Evolutionary conservation across 2,329 filamentous ascomycete species (phyloP).

Genomic region (Aspergillus sp.): DNA sequence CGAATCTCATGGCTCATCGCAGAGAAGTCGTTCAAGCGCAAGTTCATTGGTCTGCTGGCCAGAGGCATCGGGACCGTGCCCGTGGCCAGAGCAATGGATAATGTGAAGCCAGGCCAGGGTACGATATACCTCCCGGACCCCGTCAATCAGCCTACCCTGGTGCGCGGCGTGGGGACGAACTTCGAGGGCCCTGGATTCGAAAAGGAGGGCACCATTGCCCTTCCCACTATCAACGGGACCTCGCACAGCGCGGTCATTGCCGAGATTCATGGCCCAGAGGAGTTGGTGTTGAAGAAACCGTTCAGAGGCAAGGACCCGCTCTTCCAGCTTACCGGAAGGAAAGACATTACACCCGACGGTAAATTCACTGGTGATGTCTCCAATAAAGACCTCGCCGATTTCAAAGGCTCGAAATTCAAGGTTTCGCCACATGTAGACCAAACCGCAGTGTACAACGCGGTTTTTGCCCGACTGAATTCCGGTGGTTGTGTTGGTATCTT

Average conservation of each 20-base stretch:
- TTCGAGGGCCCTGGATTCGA: conserved; percentile 72
- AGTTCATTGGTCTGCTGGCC: conserved; percentile 84
- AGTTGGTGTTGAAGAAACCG: conserved; percentile 80
- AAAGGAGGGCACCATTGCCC: conserved; percentile 77
- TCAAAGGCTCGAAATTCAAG: conserved; percentile 78
- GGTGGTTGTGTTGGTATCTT: conserved; percentile 96
- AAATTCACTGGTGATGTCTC: conserved; percentile 57
- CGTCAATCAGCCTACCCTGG: conserved; percentile 74
- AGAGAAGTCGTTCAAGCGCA: conserved; percentile 88
- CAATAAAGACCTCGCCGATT: conserved; percentile 54
- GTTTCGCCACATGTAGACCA: conserved; percentile 91
- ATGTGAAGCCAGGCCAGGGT: conserved; percentile 74
- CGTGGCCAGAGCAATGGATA: conserved; percentile 89
- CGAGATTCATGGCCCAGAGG: conserved; percentile 74
- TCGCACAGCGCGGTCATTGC: conserved; percentile 80
- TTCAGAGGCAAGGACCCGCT: conserved; percentile 76
- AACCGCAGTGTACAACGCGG: conserved; percentile 86
- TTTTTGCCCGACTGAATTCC: conserved; percentile 76
- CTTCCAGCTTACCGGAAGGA: conserved; percentile 76
- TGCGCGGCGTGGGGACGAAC: conserved; percentile 76
- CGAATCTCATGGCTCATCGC: conserved; percentile 91
- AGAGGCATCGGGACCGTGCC: conserved; percentile 83
- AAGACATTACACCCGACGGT: conserved; percentile 67
- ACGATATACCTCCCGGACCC: conserved; percentile 87
- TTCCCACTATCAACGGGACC: conserved; percentile 78